Evolutionary conservation across 805 yeast species (phyloP).

Genomic region (Wickerhamiella alocasiicola): DNA sequence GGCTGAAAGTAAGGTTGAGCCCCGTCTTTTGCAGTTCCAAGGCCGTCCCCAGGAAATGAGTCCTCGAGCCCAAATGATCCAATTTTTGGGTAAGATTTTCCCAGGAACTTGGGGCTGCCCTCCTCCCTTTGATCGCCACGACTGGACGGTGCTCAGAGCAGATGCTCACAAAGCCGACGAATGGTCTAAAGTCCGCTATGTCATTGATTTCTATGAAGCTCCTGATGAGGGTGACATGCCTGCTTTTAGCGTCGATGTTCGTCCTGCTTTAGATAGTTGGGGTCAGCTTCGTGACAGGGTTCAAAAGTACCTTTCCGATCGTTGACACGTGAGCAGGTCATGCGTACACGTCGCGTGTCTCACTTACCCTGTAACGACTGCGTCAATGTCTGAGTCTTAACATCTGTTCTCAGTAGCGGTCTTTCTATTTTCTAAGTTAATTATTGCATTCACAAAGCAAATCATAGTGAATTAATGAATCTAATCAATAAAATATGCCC

Average conservation of each 20-base stretch:
- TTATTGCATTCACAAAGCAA: neutral
- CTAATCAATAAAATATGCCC: too few species aligned
- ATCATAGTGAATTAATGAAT: too few species aligned
- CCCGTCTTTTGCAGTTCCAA: slow-evolving; percentile 72
- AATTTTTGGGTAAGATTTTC: slow-evolving; percentile 51
- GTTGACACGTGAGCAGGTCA: too few species aligned
- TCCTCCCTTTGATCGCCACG: slow-evolving; percentile 96
- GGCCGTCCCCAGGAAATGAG: slow-evolving; percentile 83
- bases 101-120: slow-evolving; percentile 62
- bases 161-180: slow-evolving; percentile 17
- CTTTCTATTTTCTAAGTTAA: neutral
- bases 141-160: slow-evolving; percentile 86
- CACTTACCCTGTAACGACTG: slow-evolving; percentile 51
- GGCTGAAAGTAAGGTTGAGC: slow-evolving; percentile 40
- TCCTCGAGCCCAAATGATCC: slow-evolving; percentile 70
- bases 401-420: neutral
- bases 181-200: slow-evolving; percentile 73
- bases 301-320: too few species aligned
- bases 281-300: slow-evolving; percentile 57
- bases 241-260: slow-evolving; percentile 79
- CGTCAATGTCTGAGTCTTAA: slow-evolving; percentile 39
- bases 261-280: slow-evolving; percentile 79
- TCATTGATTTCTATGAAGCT: slow-evolving; percentile 92
- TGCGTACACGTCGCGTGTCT: too few species aligned
- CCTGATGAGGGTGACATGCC: slow-evolving; percentile 81